A percentile compares a stretch with the other conserved stretches of the same genome.
These are phyloP conservation scores for Westerdykella aurantiaca DNA, from an alignment of 2,329 filamentous ascomycete species.

Conservation along the genomic window DNA sequence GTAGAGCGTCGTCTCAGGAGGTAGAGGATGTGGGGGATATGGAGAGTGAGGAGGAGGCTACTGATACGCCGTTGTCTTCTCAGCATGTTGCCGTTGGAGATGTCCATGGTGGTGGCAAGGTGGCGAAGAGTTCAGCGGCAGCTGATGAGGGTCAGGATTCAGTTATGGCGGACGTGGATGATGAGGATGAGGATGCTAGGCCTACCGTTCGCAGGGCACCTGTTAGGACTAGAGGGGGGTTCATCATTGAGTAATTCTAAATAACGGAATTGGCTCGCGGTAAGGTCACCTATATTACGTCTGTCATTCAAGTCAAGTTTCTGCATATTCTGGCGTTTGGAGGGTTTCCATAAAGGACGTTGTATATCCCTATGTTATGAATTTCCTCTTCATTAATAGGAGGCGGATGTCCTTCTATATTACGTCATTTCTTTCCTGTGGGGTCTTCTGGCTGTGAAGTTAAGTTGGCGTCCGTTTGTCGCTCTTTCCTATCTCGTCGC, in stretches of 20 bases:
- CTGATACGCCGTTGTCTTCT: constrained; percentile 40
- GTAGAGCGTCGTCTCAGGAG: constrained; percentile 22
- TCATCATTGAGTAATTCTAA: constrained; percentile 41
- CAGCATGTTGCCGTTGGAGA: constrained; percentile 21
- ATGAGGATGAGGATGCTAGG: constrained; percentile 37
- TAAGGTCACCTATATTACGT: not conserved
- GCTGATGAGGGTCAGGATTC: too few relatives aligned
- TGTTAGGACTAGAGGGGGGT: constrained; percentile 38
- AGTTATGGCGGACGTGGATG: constrained; percentile 21
- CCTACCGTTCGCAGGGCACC: constrained; percentile 30
- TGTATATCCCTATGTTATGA: not conserved
- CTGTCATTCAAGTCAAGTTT: not conserved
- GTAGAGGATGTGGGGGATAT: constrained; percentile 9
- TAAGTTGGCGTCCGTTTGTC: not conserved
- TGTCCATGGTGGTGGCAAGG: constrained; percentile 3
- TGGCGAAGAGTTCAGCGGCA: constrained; percentile 5
- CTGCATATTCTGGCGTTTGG: not conserved
- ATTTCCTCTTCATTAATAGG: not conserved
- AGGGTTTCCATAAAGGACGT: not conserved
- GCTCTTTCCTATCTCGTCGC: too few relatives aligned
- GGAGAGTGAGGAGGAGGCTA: constrained; percentile 27
- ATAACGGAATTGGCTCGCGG: constrained; percentile 10
- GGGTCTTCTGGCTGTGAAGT: not conserved
- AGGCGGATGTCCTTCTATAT: not conserved
- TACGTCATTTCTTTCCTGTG: not conserved